Conservation (phyloP, 345 rosid species). For the rapeseed (Brassica napus) region Da-Ae NC_063446.1:17051501-17052000, state of each 20-base stretch:
- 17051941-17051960: slow-evolving; percentile 7
- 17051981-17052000: neutral
- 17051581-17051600: neutral
- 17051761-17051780: too few species aligned
- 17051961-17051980: neutral
- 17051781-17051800: too few species aligned
- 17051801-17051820: slow-evolving; percentile 14
- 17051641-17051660: neutral
- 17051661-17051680: neutral
- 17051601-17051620: neutral
- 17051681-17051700: neutral
- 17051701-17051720: neutral
- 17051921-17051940: slow-evolving; percentile 6
- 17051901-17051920: slow-evolving; percentile 15
- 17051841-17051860: slow-evolving; percentile 69
- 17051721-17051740: neutral
- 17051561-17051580: neutral
- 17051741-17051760: too few species aligned
- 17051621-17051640: neutral
- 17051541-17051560: neutral
- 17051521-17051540: neutral
- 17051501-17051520: neutral
- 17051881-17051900: slow-evolving; percentile 24
- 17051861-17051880: slow-evolving; percentile 25
- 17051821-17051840: slow-evolving; percentile 88